These are phyloP conservation scores for Calocera cornea DNA, from an alignment of 768 basidiomycete genomes.

Conservation along the genomic window DNA sequence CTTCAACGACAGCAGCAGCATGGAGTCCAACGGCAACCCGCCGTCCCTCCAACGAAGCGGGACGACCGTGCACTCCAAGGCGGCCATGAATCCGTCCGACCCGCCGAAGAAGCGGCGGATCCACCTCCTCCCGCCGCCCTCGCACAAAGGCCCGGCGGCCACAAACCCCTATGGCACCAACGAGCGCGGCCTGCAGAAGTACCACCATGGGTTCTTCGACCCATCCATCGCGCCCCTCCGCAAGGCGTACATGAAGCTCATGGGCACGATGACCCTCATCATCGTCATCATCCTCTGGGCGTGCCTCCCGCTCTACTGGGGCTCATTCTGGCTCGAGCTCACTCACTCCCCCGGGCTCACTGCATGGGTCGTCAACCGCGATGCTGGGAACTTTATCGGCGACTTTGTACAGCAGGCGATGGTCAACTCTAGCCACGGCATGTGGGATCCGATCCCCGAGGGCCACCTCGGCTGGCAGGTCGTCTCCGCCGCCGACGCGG, in stretches of 20 bases:
- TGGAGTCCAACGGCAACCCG: background rate
- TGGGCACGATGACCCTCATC: conserved; percentile 22
- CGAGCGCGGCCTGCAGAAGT: background rate
- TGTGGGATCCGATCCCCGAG: conserved; percentile 17
- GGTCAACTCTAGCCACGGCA: conserved; percentile 18
- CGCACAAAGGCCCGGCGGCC: background rate
- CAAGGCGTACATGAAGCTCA: conserved; percentile 23
- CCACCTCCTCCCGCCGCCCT: background rate
- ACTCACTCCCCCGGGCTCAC: conserved; percentile 19
- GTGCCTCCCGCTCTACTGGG: conserved; percentile 30
- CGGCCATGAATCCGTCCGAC: background rate
- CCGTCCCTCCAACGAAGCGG: background rate
- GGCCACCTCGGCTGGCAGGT: conserved; percentile 20
- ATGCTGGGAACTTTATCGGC: conserved; percentile 14
- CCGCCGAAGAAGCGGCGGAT: background rate
- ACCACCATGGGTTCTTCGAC: conserved; percentile 5
- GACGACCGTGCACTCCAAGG: background rate
- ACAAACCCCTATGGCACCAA: conserved; percentile 1
- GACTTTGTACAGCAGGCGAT: background rate
- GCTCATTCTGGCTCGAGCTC: conserved; percentile 12
- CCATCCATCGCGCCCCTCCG: conserved; percentile 17
- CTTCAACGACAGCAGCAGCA: background rate
- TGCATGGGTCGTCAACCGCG: conserved; percentile 32
- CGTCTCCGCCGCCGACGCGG: conserved; percentile 16
- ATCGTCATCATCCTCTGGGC: conserved; percentile 30